phyloP scores from a whole-genome alignment of 2,329 filamentous ascomycete genomes.

The Tolypocladium inflatum region DNA sequence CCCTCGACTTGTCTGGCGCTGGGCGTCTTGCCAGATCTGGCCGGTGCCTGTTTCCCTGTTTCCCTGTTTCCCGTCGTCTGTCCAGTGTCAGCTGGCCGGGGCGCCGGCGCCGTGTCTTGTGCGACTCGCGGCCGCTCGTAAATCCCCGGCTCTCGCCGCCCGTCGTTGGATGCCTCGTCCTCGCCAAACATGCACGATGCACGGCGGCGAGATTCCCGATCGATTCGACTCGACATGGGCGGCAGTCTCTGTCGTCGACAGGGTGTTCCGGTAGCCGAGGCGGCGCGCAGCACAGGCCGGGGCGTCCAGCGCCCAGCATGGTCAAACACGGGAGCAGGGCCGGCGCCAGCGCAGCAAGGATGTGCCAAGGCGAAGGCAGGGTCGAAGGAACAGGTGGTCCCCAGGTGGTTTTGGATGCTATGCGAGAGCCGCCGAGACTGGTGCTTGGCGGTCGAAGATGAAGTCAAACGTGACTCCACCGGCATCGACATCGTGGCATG shows the following conservation, averaged over 20 bases:
- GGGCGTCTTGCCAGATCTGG: background rate
- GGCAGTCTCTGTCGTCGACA: background rate
- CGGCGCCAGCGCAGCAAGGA: background rate
- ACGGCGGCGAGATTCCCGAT: background rate
- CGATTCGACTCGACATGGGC: background rate
- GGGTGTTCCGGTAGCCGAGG: background rate
- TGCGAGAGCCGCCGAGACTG: background rate
- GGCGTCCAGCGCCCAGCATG: background rate
- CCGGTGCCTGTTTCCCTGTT: no score
- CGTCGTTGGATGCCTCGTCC: background rate
- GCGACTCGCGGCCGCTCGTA: background rate
- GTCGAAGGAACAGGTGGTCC: background rate
- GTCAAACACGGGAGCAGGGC: background rate
- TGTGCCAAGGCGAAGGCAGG: background rate
- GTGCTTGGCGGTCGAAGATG: background rate
- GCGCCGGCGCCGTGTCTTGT: background rate
- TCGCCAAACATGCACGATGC: background rate
- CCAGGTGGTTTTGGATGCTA: background rate
- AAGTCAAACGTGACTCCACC: background rate
- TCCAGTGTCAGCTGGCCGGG: background rate
- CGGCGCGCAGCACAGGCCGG: background rate
- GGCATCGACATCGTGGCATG: background rate
- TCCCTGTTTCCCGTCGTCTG: background rate
- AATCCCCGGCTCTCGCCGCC: no score
- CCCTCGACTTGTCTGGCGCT: background rate